These are phyloP conservation scores for Aspergillus novofumigatus DNA, from an alignment of 2,329 filamentous ascomycete genomes.

Conservation along the genomic window DNA sequence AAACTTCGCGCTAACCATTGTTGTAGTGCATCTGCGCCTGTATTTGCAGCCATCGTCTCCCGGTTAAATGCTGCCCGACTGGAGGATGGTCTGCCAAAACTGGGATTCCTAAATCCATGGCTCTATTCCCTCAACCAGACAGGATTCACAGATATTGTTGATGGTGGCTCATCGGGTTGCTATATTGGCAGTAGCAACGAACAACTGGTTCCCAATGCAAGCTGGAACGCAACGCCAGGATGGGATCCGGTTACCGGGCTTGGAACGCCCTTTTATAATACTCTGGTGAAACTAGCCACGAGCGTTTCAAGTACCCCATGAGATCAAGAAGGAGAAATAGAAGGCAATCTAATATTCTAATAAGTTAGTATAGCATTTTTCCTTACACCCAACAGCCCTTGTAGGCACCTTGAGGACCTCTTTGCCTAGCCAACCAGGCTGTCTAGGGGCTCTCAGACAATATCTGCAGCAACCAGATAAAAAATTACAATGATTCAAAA, in stretches of 20 bases:
- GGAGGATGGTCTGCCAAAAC: constrained; percentile 46
- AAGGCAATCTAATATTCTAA: no score
- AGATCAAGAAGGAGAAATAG: no score
- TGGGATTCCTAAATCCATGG: constrained; percentile 62
- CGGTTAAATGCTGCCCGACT: constrained; percentile 62
- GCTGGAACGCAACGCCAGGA: constrained; percentile 49
- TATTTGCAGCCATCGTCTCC: constrained; percentile 59
- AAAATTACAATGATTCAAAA: no score
- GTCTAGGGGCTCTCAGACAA: neutral
- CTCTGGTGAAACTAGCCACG: constrained; percentile 11
- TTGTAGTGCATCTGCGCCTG: constrained; percentile 54
- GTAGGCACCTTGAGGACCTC: no score
- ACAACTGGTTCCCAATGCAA: constrained; percentile 42
- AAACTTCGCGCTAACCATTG: neutral
- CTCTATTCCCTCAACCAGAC: constrained; percentile 47
- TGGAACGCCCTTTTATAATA: constrained; percentile 19
- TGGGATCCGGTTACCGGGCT: constrained; percentile 51
- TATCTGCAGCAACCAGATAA: neutral
- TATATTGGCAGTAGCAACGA: constrained; percentile 34
- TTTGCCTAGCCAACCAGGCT: no score
- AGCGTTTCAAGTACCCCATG: neutral
- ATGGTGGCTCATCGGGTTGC: constrained; percentile 47
- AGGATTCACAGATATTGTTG: constrained; percentile 48
- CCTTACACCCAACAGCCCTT: no score
- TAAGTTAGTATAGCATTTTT: no score